Evolutionary conservation across 768 basidiomycete genomes (phyloP).

Genomic region (Xanthoconium stramineum): DNA sequence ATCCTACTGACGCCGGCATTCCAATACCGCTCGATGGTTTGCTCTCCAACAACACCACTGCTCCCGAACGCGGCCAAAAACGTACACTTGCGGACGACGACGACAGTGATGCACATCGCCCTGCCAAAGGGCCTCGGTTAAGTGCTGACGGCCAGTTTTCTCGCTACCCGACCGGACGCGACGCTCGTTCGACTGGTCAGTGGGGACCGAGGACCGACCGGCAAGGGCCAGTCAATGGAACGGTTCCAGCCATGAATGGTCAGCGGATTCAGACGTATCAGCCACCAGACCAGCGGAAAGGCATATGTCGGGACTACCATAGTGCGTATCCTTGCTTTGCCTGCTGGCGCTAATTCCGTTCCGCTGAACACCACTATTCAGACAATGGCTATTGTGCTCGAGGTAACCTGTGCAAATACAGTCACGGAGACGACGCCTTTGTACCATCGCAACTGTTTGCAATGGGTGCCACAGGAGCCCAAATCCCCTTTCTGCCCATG

Average conservation of each 20-base stretch:
- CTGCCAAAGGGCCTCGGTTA: slow-evolving; percentile 72
- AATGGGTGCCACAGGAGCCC: slow-evolving; percentile 41
- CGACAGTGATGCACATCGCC: slow-evolving; percentile 54
- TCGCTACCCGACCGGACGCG: slow-evolving; percentile 50
- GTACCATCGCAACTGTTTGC: slow-evolving; percentile 68
- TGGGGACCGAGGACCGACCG: slow-evolving; percentile 39
- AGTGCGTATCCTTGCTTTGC: slow-evolving; percentile 51
- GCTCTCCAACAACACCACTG: slow-evolving; percentile 42
- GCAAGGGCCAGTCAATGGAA: slow-evolving; percentile 25
- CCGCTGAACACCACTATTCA: slow-evolving; percentile 31
- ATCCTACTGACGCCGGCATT: slow-evolving; percentile 58
- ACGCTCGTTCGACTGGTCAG: slow-evolving; percentile 38
- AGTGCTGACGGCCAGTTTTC: slow-evolving; percentile 64
- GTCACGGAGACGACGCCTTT: slow-evolving; percentile 87
- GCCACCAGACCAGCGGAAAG: slow-evolving; percentile 70
- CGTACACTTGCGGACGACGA: slow-evolving; percentile 61
- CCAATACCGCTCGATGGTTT: slow-evolving; percentile 75
- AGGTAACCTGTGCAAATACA: slow-evolving; percentile 86
- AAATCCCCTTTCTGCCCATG: slow-evolving; percentile 69
- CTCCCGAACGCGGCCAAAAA: slow-evolving; percentile 60
- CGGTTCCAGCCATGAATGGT: slow-evolving; percentile 33
- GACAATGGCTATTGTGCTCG: slow-evolving; percentile 91
- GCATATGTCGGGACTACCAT: slow-evolving; percentile 89
- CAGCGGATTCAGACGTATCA: slow-evolving; percentile 59
- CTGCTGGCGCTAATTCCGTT: neutral